A percentile compares a stretch with the other conserved stretches of the same genome.
phyloP scores from a whole-genome alignment of 1,139 yeast species.

The Diutina catenulata region DNA sequence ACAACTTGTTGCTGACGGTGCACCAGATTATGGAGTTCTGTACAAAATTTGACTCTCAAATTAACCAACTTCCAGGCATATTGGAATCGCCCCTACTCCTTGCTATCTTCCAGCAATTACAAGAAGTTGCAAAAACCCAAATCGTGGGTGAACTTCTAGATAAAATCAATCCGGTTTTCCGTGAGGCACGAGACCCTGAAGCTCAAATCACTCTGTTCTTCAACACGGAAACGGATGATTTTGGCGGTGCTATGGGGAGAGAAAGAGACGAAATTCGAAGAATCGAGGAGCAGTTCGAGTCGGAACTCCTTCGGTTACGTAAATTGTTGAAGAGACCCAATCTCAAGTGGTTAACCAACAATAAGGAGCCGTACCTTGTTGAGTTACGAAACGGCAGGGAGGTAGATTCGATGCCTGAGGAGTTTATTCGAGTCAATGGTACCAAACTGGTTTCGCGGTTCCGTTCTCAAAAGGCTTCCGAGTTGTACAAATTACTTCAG shows the following conservation, averaged over 20 bases:
- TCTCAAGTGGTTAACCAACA: constrained; percentile 42
- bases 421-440: constrained; percentile 68
- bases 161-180: constrained; percentile 39
- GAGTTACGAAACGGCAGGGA: constrained; percentile 56
- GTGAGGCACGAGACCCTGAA: neutral
- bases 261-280: constrained; percentile 31
- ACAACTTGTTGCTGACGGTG: constrained; percentile 41
- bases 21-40: constrained; percentile 23
- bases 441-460: constrained; percentile 65
- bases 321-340: constrained; percentile 43
- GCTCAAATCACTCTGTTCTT: constrained; percentile 43
- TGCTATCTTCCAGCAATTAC: constrained; percentile 14
- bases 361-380: constrained; percentile 57
- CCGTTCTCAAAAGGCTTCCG: constrained; percentile 46
- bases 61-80: constrained; percentile 8
- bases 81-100: constrained; percentile 14
- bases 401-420: constrained; percentile 46
- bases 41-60: constrained; percentile 13
- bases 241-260: constrained; percentile 24
- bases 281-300: constrained; percentile 32
- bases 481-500: constrained; percentile 42
- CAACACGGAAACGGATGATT: constrained; percentile 27
- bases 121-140: constrained; percentile 7
- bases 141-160: constrained; percentile 24
- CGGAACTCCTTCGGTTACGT: constrained; percentile 38